Conservation (phyloP, 2,329 filamentous ascomycete species). For the Pyrenochaeta sp. region DNA sequence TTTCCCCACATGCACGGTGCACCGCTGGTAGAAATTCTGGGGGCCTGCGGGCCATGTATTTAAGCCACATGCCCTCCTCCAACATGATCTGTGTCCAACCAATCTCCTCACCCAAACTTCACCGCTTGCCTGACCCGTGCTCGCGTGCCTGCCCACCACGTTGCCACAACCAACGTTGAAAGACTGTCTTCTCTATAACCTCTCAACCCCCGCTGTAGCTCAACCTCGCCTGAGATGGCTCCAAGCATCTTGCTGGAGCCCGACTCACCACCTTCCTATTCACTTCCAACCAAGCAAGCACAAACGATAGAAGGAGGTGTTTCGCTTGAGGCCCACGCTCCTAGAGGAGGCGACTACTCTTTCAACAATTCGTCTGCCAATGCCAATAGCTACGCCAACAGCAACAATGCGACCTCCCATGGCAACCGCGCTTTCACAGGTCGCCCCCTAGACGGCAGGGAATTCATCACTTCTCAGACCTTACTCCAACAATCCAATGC, state of each 20-base stretch:
- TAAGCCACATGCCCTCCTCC: constrained; percentile 15
- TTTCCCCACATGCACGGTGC: constrained; percentile 31
- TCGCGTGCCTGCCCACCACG: constrained; percentile 10
- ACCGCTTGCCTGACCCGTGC: constrained; percentile 1
- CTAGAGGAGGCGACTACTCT: constrained; percentile 22
- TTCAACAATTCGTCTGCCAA: constrained; percentile 21
- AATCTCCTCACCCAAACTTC: background rate
- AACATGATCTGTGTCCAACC: constrained; percentile 1
- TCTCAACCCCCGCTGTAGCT: background rate
- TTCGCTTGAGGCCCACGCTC: constrained; percentile 32
- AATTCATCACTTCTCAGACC: constrained; percentile 38
- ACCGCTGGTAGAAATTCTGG: constrained; percentile 10
- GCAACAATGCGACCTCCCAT: too few species aligned
- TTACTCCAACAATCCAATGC: constrained; percentile 32
- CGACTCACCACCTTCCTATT: constrained; percentile 28
- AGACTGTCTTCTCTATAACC: background rate
- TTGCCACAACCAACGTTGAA: too few species aligned
- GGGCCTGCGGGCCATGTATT: constrained; percentile 20
- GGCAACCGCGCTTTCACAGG: too few species aligned
- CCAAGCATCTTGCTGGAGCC: constrained; percentile 38
- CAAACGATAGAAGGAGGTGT: constrained; percentile 21
- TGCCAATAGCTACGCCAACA: constrained; percentile 21
- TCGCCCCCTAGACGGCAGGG: constrained; percentile 20
- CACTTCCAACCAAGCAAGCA: constrained; percentile 23
- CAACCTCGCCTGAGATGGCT: constrained; percentile 29